Percentiles rank a stretch among this genome's conserved stretches.
phyloP scores from a whole-genome alignment of 768 basidiomycete genomes.

The Boletales sp. region DNA sequence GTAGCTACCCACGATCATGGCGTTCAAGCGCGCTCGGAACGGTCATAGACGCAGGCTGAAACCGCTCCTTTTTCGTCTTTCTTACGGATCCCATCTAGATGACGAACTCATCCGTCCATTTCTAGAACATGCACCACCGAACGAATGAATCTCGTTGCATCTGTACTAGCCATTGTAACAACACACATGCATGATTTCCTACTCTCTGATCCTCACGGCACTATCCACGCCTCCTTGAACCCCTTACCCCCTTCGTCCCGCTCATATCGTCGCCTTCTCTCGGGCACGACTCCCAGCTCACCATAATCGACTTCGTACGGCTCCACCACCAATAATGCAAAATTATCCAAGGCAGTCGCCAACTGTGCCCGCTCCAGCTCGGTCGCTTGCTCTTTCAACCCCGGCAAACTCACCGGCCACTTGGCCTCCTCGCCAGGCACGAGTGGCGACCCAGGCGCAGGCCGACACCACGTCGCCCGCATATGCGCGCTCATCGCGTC shows the following conservation, averaged over 20 bases:
- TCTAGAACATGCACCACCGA: no score
- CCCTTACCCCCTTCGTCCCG: constrained; percentile 29
- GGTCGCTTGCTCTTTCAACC: constrained; percentile 41
- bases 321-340: constrained; percentile 70
- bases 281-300: constrained; percentile 55
- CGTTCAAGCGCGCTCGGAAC: not conserved
- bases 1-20: no score
- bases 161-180: no score
- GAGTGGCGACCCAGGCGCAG: constrained; percentile 57
- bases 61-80: not conserved
- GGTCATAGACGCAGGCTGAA: not conserved
- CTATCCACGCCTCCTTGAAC: constrained; percentile 62
- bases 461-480: constrained; percentile 72
- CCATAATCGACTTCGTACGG: constrained; percentile 66
- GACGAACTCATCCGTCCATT: no score
- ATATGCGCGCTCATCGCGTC: constrained; percentile 54
- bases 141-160: no score
- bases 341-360: constrained; percentile 58
- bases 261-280: constrained; percentile 55
- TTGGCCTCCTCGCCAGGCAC: constrained; percentile 44
- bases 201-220: constrained; percentile 41
- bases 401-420: constrained; percentile 59
- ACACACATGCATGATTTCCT: no score
- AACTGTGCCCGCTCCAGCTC: constrained; percentile 45
- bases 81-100: no score